Conservation (phyloP, 805 yeast genomes). For the Kazachstania kunashirensis region DNA sequence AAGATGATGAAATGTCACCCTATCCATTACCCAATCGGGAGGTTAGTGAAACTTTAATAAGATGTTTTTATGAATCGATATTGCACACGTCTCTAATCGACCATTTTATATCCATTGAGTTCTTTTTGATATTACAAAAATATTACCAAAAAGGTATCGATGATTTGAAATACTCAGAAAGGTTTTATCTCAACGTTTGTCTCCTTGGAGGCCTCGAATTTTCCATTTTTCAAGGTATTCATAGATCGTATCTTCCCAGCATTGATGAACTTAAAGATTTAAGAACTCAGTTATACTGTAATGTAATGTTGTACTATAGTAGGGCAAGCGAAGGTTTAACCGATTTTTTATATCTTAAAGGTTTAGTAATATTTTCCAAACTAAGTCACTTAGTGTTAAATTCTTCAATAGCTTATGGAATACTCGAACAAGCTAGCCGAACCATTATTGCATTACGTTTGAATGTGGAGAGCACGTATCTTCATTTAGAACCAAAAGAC, state of each 20-base stretch:
- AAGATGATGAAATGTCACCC: conserved; percentile 1
- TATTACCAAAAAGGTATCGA: conserved; percentile 5
- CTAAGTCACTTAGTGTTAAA: conserved; percentile 28
- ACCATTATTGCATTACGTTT: conserved; percentile 48
- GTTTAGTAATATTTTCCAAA: conserved; percentile 37
- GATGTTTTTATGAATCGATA: conserved; percentile 1
- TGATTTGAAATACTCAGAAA: conserved; percentile 10
- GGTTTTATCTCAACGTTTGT: conserved; percentile 11
- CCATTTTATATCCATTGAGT: not conserved
- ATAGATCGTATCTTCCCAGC: conserved; percentile 7
- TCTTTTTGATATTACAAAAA: not conserved
- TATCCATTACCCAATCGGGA: not conserved
- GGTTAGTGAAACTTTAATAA: not conserved
- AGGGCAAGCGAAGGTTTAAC: conserved; percentile 38
- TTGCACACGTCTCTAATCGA: conserved; percentile 1
- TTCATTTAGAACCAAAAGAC: conserved; percentile 12
- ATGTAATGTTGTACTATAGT: conserved; percentile 41
- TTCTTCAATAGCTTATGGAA: conserved; percentile 32
- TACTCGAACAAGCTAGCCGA: conserved; percentile 38
- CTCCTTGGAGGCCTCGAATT: conserved; percentile 9
- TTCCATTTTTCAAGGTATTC: conserved; percentile 5
- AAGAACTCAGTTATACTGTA: conserved; percentile 25
- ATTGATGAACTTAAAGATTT: conserved; percentile 7
- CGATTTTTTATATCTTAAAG: conserved; percentile 42
- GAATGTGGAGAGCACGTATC: conserved; percentile 38